Evolutionary conservation across 2,329 filamentous ascomycete species (phyloP).

Genomic region (Epichloe amarillans): DNA sequence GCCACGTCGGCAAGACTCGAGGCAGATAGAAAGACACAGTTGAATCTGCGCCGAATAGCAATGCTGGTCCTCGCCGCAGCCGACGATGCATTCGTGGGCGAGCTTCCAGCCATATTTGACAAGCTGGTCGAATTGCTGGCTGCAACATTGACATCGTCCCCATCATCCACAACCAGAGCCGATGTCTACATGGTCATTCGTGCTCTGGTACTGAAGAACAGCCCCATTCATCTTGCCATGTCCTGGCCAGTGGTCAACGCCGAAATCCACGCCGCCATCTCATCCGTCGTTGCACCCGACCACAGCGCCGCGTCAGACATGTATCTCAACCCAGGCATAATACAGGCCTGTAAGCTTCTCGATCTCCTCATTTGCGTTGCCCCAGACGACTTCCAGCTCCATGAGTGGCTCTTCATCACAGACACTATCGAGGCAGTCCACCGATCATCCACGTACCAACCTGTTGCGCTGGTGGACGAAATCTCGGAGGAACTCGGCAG

Average conservation of each 20-base stretch:
- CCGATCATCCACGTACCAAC: constrained; percentile 52
- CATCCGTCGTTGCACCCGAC: constrained; percentile 56
- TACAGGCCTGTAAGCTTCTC: constrained; percentile 89
- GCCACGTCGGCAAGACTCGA: constrained; percentile 88
- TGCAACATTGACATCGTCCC: constrained; percentile 77
- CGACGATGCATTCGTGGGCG: constrained; percentile 66
- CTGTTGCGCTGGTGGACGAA: constrained; percentile 71
- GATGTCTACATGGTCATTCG: constrained; percentile 85
- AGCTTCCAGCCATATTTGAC: constrained; percentile 60
- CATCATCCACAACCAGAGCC: constrained; percentile 75
- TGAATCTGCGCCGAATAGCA: constrained; percentile 73
- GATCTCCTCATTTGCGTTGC: constrained; percentile 76
- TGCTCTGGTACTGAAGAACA: constrained; percentile 66
- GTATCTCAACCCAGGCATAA: constrained; percentile 61
- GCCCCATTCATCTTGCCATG: constrained; percentile 63
- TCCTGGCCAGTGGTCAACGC: constrained; percentile 85
- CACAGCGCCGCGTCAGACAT: constrained; percentile 51
- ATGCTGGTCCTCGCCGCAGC: constrained; percentile 65
- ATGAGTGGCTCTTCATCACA: constrained; percentile 94
- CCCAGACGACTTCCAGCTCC: constrained; percentile 94
- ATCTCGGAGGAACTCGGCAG: constrained; percentile 62
- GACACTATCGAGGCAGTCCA: constrained; percentile 96
- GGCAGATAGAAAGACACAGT: constrained; percentile 82
- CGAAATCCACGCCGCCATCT: constrained; percentile 70
- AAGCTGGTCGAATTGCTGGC: constrained; percentile 77